phyloP scores from a whole-genome alignment of 2,329 filamentous ascomycete genomes.

The Botrytis hyacinthi region DNA sequence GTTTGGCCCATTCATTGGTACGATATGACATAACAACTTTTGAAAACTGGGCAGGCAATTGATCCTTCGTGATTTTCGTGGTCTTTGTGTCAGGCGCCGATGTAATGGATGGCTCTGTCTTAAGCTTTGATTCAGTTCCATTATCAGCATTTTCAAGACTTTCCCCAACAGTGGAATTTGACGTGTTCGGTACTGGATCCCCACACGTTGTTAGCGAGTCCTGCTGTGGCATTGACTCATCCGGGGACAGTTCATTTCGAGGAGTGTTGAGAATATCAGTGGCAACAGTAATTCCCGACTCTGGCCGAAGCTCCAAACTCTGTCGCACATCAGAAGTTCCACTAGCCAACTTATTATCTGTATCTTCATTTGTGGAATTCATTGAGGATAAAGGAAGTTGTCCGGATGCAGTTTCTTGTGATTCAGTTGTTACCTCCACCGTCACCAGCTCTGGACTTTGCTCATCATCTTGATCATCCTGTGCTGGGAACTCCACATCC shows the following conservation, averaged over 20 bases:
- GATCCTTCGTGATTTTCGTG: constrained; percentile 55
- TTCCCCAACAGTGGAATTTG: not conserved
- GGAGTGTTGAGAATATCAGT: not conserved
- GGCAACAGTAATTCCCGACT: not conserved
- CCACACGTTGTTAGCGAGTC: constrained; percentile 26
- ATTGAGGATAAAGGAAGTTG: not conserved
- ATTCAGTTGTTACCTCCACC: not conserved
- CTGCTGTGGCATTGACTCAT: not conserved
- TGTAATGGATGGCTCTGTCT: constrained; percentile 38
- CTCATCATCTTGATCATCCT: not conserved
- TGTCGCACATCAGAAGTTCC: not conserved
- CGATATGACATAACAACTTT: constrained; percentile 78
- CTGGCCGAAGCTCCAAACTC: not conserved
- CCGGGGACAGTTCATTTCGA: not conserved
- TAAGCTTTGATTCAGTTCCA: not conserved
- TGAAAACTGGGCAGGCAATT: constrained; percentile 69
- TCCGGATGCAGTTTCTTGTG: no score
- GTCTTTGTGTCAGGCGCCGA: constrained; percentile 46
- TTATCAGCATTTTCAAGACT: not conserved
- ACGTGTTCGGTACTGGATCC: not conserved
- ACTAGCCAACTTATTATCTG: not conserved
- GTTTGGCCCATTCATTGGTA: constrained; percentile 96
- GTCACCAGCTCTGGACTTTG: not conserved
- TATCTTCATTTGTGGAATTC: not conserved
- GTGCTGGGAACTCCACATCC: not conserved